These are phyloP conservation scores for Didymella sp. DNA, from an alignment of 2,329 filamentous ascomycete genomes.

Conservation along the genomic window DNA sequence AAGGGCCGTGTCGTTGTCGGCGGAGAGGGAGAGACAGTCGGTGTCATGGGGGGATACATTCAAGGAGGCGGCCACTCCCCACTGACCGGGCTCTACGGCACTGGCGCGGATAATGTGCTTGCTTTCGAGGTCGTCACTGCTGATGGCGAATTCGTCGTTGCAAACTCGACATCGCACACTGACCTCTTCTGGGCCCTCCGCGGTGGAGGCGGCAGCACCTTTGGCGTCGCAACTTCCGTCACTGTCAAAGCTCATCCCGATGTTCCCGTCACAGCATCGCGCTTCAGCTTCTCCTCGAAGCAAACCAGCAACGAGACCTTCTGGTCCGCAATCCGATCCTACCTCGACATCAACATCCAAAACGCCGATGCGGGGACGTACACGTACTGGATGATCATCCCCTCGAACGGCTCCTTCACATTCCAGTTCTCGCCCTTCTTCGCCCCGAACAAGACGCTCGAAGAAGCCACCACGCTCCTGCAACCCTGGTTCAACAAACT, in stretches of 20 bases:
- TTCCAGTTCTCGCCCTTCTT: slow-evolving; percentile 48
- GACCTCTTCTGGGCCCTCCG: slow-evolving; percentile 49
- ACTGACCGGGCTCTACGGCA: slow-evolving; percentile 55
- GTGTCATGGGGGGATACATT: slow-evolving; percentile 55
- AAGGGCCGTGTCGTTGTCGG: slow-evolving; percentile 60
- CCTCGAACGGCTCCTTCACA: slow-evolving; percentile 42
- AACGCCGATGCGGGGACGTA: slow-evolving; percentile 49
- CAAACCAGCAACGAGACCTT: slow-evolving; percentile 47
- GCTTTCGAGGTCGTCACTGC: slow-evolving; percentile 45
- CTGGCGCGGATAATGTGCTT: slow-evolving; percentile 47
- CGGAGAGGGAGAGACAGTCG: slow-evolving; percentile 60
- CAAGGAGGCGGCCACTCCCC: slow-evolving; percentile 63
- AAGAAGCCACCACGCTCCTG: slow-evolving; percentile 39
- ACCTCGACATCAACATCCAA: slow-evolving; percentile 43
- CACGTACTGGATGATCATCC: slow-evolving; percentile 43
- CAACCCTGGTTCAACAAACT: slow-evolving; percentile 45
- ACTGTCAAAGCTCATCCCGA: slow-evolving; percentile 47
- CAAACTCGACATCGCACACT: slow-evolving; percentile 39
- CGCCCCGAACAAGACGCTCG: slow-evolving; percentile 42
- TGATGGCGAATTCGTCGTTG: slow-evolving; percentile 39
- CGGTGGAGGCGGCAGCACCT: slow-evolving; percentile 46
- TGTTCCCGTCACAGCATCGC: slow-evolving; percentile 39
- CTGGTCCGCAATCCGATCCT: slow-evolving; percentile 41
- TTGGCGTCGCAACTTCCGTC: slow-evolving; percentile 44
- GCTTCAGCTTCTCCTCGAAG: slow-evolving; percentile 42